Evolutionary conservation across 2,329 filamentous ascomycete species (phyloP).

Genomic region (Macrophomina tecta): DNA sequence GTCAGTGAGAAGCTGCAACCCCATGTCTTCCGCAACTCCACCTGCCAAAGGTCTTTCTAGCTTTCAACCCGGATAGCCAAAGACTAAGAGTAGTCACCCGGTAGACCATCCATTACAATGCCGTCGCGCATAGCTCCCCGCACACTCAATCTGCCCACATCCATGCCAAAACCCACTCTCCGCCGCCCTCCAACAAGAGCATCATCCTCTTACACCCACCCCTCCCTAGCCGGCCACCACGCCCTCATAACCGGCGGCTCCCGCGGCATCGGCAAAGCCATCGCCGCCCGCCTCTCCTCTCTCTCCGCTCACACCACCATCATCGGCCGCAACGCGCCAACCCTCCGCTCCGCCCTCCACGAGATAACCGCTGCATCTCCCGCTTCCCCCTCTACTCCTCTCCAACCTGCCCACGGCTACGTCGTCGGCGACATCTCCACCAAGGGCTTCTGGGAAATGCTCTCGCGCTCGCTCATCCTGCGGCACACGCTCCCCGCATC

Average conservation of each 20-base stretch:
- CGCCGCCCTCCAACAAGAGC: neutral
- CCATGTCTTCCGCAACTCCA: neutral
- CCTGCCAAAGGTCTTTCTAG: neutral
- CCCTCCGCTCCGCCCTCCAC: conserved; percentile 29
- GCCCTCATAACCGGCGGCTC: conserved; percentile 47
- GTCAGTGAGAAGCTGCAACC: neutral
- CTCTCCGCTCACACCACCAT: conserved; percentile 39
- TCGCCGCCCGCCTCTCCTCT: conserved; percentile 42
- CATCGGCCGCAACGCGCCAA: conserved; percentile 37
- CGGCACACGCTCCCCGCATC: neutral
- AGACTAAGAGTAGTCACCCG: neutral
- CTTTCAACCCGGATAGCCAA: neutral
- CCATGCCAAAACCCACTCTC: neutral
- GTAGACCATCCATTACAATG: neutral
- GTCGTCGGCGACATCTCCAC: conserved; percentile 39
- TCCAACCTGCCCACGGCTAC: conserved; percentile 29
- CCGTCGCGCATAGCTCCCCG: neutral
- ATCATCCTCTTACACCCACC: neutral
- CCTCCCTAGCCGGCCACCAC: conserved; percentile 31
- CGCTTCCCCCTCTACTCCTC: neutral
- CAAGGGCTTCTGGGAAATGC: conserved; percentile 36
- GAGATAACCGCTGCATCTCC: neutral
- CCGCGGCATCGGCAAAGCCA: conserved; percentile 47
- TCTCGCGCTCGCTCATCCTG: neutral
- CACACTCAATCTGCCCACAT: conserved; percentile 3